These are phyloP conservation scores for Xylaria longipes DNA, from an alignment of 495 filamentous ascomycete species.

Conservation along the genomic window DNA sequence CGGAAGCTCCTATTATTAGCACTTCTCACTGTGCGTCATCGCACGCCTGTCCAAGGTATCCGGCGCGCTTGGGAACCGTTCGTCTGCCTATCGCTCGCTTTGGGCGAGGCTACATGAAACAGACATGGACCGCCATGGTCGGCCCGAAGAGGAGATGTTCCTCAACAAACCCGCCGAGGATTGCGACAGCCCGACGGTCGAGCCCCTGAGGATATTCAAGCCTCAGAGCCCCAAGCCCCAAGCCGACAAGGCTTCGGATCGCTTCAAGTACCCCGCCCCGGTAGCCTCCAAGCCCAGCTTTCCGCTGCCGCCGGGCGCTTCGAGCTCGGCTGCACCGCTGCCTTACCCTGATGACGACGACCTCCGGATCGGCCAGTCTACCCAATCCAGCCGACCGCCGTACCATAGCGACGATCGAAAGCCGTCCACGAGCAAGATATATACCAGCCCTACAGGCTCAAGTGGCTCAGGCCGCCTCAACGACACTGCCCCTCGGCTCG, in stretches of 20 bases:
- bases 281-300: slow-evolving; percentile 55
- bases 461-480: slow-evolving; percentile 41
- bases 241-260: slow-evolving; percentile 48
- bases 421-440: slow-evolving; percentile 43
- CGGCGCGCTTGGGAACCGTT: neutral
- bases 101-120: slow-evolving; percentile 21
- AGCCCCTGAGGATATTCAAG: slow-evolving; percentile 87
- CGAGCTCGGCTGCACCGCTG: slow-evolving; percentile 67
- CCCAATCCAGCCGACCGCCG: slow-evolving; percentile 50
- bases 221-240: slow-evolving; percentile 59
- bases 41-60: neutral
- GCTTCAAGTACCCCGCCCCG: slow-evolving; percentile 57
- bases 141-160: slow-evolving; percentile 82
- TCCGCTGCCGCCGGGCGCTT: slow-evolving; percentile 66
- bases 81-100: slow-evolving; percentile 8
- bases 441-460: slow-evolving; percentile 44
- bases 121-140: slow-evolving; percentile 56
- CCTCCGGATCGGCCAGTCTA: slow-evolving; percentile 46
- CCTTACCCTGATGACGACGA: slow-evolving; percentile 81
- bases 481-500: slow-evolving; percentile 52
- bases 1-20: neutral
- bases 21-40: slow-evolving; percentile 6
- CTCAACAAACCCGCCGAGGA: slow-evolving; percentile 64
- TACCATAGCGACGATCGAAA: slow-evolving; percentile 53
- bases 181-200: slow-evolving; percentile 74